Base-by-base conservation (phyloP, 192 early-diverging fungal species). In the Bifiguratus adelaidae region DNA sequence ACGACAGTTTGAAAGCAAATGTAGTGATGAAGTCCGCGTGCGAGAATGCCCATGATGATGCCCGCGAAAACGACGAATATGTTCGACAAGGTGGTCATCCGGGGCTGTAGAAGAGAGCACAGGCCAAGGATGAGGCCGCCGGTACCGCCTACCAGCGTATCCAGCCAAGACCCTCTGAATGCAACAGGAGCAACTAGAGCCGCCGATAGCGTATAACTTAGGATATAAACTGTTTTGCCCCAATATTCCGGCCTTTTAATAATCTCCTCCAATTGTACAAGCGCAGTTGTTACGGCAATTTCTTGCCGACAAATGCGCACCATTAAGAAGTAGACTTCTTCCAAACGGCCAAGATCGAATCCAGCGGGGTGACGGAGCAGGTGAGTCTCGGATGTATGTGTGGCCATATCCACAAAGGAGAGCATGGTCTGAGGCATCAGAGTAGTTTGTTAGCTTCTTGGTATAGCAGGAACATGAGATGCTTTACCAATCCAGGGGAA, bases 381-480 rank as follows among this genome's bases (percentile, higher is more conserved):
- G 11, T 56, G 65, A 2, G 65, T 67, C 28, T 67, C 65, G 11
- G 58, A 61, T 12, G 65, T 67, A 25, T 56, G 59, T 4, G 65
- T 67, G 18, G 60, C 65, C 27, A 56, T 54, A 28, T 67, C 65
- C n/a, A 48, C 60, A 49, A 67, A 67, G 0, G 59, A 67, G 15
- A 67, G 50, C 43, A 60, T 67, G 58, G 61, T 67, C 2, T 55
- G 30, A 29, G 32, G 11, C 11, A 34, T 11, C 15, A 15, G 11
- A 0, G 32, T 34, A 15, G n/a, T n/a, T n/a, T n/a, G n/a, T n/a
- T n/a, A n/a, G n/a, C n/a, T n/a, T n/a, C 15, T 0, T 36, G 18
- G 12, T 4, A 22, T 44, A 26, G 0, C 22, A 26, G 6, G 18
- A 20, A 21, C 21, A n/a, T 44, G 18, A 44, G 22, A 21, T n/a